Evolutionary conservation across 1,139 yeast species (phyloP).

Genomic region (Taphrina wiesneri): DNA sequence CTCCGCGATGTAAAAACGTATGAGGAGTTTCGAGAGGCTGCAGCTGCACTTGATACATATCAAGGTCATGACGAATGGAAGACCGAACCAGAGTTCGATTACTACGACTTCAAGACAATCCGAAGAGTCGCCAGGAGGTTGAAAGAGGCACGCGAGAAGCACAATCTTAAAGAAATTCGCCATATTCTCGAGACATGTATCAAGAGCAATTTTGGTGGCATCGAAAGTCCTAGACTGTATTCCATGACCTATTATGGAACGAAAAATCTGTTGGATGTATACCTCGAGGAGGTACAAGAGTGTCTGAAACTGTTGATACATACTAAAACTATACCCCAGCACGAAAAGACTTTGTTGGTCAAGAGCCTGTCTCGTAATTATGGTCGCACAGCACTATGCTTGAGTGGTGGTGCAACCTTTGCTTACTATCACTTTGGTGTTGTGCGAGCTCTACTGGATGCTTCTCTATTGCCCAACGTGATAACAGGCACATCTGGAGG

Average conservation of each 20-base stretch:
- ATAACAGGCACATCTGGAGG: conserved; percentile 83
- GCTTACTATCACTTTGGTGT: conserved; percentile 67
- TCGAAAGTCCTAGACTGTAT: conserved; percentile 69
- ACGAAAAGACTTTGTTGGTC: conserved; percentile 58
- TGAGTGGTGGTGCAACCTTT: conserved; percentile 79
- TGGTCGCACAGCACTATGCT: conserved; percentile 71
- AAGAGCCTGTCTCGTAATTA: conserved; percentile 61
- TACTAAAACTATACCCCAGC: conserved; percentile 48
- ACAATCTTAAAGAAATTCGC: conserved; percentile 54
- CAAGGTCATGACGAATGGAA: conserved; percentile 68
- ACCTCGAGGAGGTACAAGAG: conserved; percentile 50
- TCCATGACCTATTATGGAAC: conserved; percentile 78
- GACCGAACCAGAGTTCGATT: conserved; percentile 60
- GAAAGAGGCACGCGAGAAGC: conserved; percentile 46
- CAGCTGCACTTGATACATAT: conserved; percentile 58
- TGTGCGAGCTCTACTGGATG: conserved; percentile 67
- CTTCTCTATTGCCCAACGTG: conserved; percentile 65
- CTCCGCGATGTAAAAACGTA: conserved; percentile 56
- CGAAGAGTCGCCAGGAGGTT: conserved; percentile 55
- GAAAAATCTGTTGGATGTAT: conserved; percentile 59
- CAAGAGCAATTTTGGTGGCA: conserved; percentile 70
- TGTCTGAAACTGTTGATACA: conserved; percentile 46
- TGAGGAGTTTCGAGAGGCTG: conserved; percentile 64
- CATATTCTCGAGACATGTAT: conserved; percentile 65
- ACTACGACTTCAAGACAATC: conserved; percentile 67